Evolutionary conservation across 371 early-diverging fungal genomes (phyloP).

Genomic region (Fennellomyces sp.): DNA sequence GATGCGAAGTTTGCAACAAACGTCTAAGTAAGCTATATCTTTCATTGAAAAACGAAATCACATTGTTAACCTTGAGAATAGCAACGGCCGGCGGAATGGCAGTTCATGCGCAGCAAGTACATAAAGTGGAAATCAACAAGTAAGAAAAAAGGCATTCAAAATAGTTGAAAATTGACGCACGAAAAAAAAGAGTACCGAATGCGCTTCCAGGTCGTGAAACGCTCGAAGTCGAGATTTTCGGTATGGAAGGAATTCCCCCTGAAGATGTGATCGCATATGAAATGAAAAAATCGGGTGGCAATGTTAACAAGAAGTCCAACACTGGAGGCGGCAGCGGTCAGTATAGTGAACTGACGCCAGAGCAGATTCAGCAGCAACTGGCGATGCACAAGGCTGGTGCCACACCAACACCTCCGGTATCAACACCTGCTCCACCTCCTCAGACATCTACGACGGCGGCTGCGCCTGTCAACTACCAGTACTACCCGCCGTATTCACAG

Average conservation of each 20-base stretch:
- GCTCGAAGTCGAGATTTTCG: conserved; percentile 90
- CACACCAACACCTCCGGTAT: conserved; percentile 8
- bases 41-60: background rate
- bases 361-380: conserved; percentile 43
- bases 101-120: conserved; percentile 91
- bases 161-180: too few species aligned
- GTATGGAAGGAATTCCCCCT: conserved; percentile 93
- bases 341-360: conserved; percentile 40
- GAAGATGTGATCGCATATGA: conserved; percentile 78
- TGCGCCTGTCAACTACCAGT: conserved; percentile 11
- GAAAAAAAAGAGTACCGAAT: conserved; percentile 81
- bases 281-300: conserved; percentile 38
- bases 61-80: background rate
- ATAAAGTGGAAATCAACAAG: conserved; percentile 85
- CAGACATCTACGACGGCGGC: conserved; percentile 16
- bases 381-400: conserved; percentile 41
- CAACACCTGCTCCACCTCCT: conserved; percentile 14
- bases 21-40: conserved; percentile 66
- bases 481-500: conserved; percentile 11
- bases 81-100: conserved; percentile 90
- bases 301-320: conserved; percentile 27
- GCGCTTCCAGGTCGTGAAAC: conserved; percentile 86
- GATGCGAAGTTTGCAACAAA: conserved; percentile 84
- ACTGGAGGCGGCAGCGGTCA: conserved; percentile 25
- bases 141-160: conserved; percentile 23